Evolutionary conservation across 371 early-diverging fungal genomes (phyloP).

Genomic region (Amoeboaphelidium occidentale): DNA sequence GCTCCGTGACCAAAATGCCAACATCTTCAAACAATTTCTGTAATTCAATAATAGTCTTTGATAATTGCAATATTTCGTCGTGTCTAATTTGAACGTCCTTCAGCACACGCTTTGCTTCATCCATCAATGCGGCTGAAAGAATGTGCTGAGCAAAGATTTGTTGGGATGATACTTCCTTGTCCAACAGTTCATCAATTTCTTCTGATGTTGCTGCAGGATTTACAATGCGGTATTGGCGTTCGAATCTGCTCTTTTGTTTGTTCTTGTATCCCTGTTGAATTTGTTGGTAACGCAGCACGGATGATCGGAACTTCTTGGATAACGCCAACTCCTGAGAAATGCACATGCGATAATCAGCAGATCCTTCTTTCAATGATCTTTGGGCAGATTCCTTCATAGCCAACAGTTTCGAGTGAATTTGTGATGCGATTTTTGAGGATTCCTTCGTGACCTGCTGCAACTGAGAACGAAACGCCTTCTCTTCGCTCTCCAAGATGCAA

Average conservation of each 20-base stretch:
- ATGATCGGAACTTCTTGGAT: neutral
- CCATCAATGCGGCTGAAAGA: neutral
- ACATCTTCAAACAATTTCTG: neutral
- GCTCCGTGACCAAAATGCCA: neutral
- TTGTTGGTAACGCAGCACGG: neutral
- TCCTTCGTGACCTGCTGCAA: no score
- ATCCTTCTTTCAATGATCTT: neutral
- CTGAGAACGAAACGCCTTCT: no score
- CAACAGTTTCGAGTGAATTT: neutral
- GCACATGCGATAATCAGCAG: neutral
- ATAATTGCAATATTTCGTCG: neutral
- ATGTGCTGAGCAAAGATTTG: neutral
- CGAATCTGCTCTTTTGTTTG: neutral
- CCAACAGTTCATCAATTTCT: neutral
- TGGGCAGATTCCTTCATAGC: neutral
- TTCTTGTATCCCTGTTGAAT: neutral
- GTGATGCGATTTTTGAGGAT: no score
- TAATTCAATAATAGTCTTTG: neutral
- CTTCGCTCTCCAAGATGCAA: no score
- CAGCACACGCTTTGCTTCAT: neutral
- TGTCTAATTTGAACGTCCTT: neutral
- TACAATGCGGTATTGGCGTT: neutral
- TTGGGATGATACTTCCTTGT: neutral
- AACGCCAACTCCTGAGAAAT: neutral
- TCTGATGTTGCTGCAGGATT: neutral